Conservation (phyloP, 768 basidiomycete species). For the Suillus discolor region DNA sequence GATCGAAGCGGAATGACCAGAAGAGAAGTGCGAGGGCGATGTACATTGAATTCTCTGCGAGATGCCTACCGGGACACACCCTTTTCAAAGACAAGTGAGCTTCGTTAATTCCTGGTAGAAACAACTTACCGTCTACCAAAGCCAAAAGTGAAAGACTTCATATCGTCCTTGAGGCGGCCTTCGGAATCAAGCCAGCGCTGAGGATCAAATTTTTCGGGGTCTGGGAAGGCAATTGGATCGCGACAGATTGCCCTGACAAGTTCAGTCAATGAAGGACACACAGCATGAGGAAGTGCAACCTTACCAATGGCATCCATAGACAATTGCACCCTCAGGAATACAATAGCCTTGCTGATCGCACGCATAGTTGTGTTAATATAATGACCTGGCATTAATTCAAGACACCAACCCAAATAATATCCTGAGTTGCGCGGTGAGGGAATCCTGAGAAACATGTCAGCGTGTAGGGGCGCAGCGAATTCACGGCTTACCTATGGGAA, state of each 20-base stretch:
- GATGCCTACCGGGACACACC: slow-evolving; percentile 63
- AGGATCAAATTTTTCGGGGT: slow-evolving; percentile 56
- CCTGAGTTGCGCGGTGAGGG: slow-evolving; percentile 59
- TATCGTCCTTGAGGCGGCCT: slow-evolving; percentile 45
- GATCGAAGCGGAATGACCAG: slow-evolving; percentile 59
- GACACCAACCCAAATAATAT: slow-evolving; percentile 47
- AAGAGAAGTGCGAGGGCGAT: slow-evolving; percentile 60
- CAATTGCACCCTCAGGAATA: slow-evolving; percentile 25
- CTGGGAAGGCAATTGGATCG: slow-evolving; percentile 53
- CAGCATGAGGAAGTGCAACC: background rate
- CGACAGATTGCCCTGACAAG: slow-evolving; percentile 45
- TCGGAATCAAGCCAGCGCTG: slow-evolving; percentile 48
- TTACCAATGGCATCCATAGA: slow-evolving; percentile 25
- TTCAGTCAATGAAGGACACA: background rate
- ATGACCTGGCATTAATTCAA: background rate
- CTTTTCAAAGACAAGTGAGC: slow-evolving; percentile 27
- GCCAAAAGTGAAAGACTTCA: slow-evolving; percentile 50
- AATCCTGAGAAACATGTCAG: slow-evolving; percentile 45
- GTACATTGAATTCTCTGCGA: slow-evolving; percentile 48
- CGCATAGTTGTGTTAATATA: background rate
- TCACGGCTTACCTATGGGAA: slow-evolving; percentile 18
- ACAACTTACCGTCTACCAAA: slow-evolving; percentile 40
- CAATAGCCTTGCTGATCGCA: slow-evolving; percentile 24
- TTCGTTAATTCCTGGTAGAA: background rate
- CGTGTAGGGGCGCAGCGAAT: slow-evolving; percentile 1